Evolutionary conservation across 2,329 filamentous ascomycete species (phyloP).

Genomic region (Scopulariopsis brevicaulis): DNA sequence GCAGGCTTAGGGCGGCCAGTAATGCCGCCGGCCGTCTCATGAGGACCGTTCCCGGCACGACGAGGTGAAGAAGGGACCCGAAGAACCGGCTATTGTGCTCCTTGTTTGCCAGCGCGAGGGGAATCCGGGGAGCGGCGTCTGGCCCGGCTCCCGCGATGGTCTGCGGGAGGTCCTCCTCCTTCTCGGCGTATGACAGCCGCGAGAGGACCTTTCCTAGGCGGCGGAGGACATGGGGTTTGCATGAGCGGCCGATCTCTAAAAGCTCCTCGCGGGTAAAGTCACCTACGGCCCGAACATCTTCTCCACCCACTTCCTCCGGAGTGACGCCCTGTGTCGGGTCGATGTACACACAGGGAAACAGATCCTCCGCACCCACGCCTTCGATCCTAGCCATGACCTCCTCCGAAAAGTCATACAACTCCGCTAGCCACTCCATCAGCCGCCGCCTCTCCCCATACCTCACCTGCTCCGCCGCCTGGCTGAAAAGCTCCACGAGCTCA

Average conservation of each 20-base stretch:
- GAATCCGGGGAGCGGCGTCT: conserved; percentile 27
- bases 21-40: conserved; percentile 29
- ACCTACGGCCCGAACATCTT: conserved; percentile 14
- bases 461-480: conserved; percentile 21
- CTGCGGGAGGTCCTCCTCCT: conserved; percentile 25
- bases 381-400: conserved; percentile 27
- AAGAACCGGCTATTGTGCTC: conserved; percentile 28
- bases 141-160: conserved; percentile 23
- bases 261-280: conserved; percentile 31
- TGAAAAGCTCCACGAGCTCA: conserved; percentile 27
- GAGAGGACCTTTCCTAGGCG: conserved; percentile 34
- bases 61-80: conserved; percentile 33
- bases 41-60: conserved; percentile 35
- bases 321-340: conserved; percentile 32
- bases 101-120: conserved; percentile 24
- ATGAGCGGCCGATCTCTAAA: conserved; percentile 38
- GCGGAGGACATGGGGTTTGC: conserved; percentile 32
- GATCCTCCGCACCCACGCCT: conserved; percentile 21
- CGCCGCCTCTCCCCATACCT: conserved; percentile 18
- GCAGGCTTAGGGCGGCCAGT: conserved; percentile 33
- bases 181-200: conserved; percentile 28
- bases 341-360: conserved; percentile 35
- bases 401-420: conserved; percentile 34
- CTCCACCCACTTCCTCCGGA: conserved; percentile 9
- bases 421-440: conserved; percentile 36